Conservation (phyloP, 2,329 filamentous ascomycete species). For the Aspergillus piperis region DNA sequence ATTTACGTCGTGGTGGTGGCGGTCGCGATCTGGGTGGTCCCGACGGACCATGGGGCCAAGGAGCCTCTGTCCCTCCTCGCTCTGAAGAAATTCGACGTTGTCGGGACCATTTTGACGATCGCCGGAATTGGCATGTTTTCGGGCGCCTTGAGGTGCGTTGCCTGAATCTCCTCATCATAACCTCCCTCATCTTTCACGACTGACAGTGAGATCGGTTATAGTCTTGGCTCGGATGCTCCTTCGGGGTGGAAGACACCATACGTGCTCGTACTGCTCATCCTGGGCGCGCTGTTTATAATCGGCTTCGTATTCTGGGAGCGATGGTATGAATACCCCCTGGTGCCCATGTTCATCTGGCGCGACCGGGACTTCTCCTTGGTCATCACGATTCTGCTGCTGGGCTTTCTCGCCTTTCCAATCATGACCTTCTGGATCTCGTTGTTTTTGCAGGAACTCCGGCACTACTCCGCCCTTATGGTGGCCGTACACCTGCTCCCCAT, state of each 20-base stretch:
- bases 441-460: conserved; percentile 62
- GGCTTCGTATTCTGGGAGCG: conserved; percentile 66
- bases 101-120: conserved; percentile 63
- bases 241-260: conserved; percentile 65
- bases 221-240: conserved; percentile 56
- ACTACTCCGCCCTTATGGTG: conserved; percentile 57
- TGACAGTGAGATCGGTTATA: conserved; percentile 19
- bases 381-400: conserved; percentile 58
- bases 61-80: background rate
- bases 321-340: conserved; percentile 51
- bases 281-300: conserved; percentile 59
- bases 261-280: conserved; percentile 62
- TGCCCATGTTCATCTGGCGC: conserved; percentile 58
- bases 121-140: conserved; percentile 67
- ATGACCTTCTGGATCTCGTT: conserved; percentile 65
- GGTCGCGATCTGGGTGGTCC: conserved; percentile 63
- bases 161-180: background rate
- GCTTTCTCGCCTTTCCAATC: conserved; percentile 64
- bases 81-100: conserved; percentile 53
- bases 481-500: conserved; percentile 67
- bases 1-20: conserved; percentile 63
- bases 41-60: conserved; percentile 50
- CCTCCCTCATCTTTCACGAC: background rate
- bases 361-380: conserved; percentile 67
- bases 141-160: conserved; percentile 52